These are phyloP conservation scores for Baeospora myosura DNA, from an alignment of 1,284 basidiomycete species.

Conservation along the genomic window DNA sequence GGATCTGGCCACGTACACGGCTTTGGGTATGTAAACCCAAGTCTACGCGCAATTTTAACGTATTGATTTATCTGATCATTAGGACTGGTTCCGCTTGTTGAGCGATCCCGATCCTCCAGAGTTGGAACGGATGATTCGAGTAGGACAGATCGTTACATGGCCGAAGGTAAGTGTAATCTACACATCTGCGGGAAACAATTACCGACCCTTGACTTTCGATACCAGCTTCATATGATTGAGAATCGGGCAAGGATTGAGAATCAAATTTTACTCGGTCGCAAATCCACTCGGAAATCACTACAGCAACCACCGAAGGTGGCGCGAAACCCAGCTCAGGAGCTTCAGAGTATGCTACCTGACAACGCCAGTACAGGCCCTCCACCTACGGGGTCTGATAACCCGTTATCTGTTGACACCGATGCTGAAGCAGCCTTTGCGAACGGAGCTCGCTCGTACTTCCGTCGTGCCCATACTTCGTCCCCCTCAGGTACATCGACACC, in stretches of 20 bases:
- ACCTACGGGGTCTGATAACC: constrained; percentile 37
- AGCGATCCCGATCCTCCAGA: constrained; percentile 79
- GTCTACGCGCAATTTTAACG: not conserved
- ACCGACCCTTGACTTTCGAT: not conserved
- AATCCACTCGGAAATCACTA: constrained; percentile 54
- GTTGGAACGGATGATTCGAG: constrained; percentile 75
- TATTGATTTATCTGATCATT: constrained; percentile 10
- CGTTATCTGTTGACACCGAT: constrained; percentile 56
- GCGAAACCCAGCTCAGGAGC: not conserved
- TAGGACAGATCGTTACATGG: constrained; percentile 91
- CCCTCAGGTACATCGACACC: too few relatives aligned
- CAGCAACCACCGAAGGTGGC: constrained; percentile 27
- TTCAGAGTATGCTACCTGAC: not conserved
- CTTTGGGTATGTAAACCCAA: constrained; percentile 44
- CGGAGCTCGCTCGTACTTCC: constrained; percentile 42
- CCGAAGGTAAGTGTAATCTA: constrained; percentile 63
- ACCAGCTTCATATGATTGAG: constrained; percentile 82
- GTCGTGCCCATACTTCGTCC: constrained; percentile 23
- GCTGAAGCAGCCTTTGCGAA: constrained; percentile 45
- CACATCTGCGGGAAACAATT: too few relatives aligned
- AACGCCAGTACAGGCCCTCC: constrained; percentile 19
- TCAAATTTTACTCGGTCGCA: constrained; percentile 77
- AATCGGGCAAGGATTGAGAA: constrained; percentile 78
- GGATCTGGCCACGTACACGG: constrained; percentile 83
- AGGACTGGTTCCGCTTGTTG: constrained; percentile 83